Conservation (phyloP, 371 early-diverging fungal genomes). For the Amoeboaphelidium protococcarum region DNA sequence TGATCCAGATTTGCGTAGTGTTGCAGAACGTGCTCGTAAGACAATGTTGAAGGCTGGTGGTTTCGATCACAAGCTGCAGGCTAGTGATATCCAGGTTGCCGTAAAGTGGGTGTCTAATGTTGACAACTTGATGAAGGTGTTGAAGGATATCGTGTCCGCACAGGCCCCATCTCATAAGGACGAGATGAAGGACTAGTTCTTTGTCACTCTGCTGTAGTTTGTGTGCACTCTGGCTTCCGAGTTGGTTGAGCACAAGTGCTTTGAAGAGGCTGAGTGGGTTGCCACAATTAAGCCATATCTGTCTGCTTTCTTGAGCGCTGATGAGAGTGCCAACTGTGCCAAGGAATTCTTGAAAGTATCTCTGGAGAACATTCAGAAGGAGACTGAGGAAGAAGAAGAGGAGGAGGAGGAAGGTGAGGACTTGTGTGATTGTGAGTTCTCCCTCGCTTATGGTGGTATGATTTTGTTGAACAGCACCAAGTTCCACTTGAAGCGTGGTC, state of each 20-base stretch:
- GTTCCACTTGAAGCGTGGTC: constrained; percentile 42
- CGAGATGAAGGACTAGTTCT: too few species aligned
- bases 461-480: constrained; percentile 44
- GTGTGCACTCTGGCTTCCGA: background rate
- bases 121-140: background rate
- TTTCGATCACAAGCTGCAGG: constrained; percentile 8
- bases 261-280: constrained; percentile 1
- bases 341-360: too few species aligned
- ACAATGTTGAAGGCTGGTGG: constrained; percentile 10
- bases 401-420: constrained; percentile 12
- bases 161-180: too few species aligned
- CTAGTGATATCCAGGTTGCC: constrained; percentile 7
- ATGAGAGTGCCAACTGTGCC: too few species aligned
- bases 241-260: too few species aligned
- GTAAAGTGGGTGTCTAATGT: constrained; percentile 6
- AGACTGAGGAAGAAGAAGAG: constrained; percentile 11
- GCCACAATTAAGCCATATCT: too few species aligned
- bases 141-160: background rate
- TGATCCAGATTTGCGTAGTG: constrained; percentile 27
- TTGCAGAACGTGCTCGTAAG: constrained; percentile 7
- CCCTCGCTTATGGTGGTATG: constrained; percentile 53
- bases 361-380: background rate
- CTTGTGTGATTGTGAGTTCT: constrained; percentile 44
- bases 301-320: too few species aligned
- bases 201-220: too few species aligned